Conservation (phyloP, 345 rosid genomes). For the Clarkia xantiana region DNA sequence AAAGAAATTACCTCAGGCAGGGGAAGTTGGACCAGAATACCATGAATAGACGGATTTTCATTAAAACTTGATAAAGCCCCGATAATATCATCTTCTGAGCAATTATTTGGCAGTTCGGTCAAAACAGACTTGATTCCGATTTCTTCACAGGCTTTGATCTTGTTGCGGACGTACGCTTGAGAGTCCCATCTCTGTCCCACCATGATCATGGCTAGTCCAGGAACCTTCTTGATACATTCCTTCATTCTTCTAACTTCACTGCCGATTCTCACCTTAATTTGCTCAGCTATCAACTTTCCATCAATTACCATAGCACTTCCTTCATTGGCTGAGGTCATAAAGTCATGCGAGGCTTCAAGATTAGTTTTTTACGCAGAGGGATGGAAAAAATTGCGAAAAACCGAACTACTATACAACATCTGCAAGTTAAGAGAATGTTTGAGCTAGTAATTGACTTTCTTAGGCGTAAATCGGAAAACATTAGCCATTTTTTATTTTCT, state of each 20-base stretch:
- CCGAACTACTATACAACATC: not conserved
- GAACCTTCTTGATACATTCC: slow-evolving; percentile 45
- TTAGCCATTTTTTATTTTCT: too few species aligned
- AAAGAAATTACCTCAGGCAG: slow-evolving; percentile 58
- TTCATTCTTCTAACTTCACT: slow-evolving; percentile 63
- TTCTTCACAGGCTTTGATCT: slow-evolving; percentile 74
- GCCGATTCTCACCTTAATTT: slow-evolving; percentile 44
- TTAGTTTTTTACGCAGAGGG: not conserved
- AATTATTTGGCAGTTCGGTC: slow-evolving; percentile 38
- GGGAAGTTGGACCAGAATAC: slow-evolving; percentile 93
- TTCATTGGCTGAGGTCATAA: slow-evolving; percentile 22
- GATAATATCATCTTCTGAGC: slow-evolving; percentile 41
- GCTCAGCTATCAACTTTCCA: slow-evolving; percentile 70
- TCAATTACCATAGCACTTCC: slow-evolving; percentile 41
- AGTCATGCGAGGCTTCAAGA: slow-evolving; percentile 9
- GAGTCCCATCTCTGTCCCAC: slow-evolving; percentile 80
- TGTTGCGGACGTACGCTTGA: slow-evolving; percentile 62
- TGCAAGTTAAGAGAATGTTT: too few species aligned
- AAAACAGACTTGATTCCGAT: slow-evolving; percentile 67
- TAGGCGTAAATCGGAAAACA: too few species aligned
- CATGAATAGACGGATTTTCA: slow-evolving; percentile 58
- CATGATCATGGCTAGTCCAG: slow-evolving; percentile 80
- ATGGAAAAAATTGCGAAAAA: not conserved
- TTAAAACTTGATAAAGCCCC: slow-evolving; percentile 34
- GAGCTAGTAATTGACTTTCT: too few species aligned